phyloP scores from a whole-genome alignment of 768 basidiomycete species.

The Mycena galopus region DNA sequence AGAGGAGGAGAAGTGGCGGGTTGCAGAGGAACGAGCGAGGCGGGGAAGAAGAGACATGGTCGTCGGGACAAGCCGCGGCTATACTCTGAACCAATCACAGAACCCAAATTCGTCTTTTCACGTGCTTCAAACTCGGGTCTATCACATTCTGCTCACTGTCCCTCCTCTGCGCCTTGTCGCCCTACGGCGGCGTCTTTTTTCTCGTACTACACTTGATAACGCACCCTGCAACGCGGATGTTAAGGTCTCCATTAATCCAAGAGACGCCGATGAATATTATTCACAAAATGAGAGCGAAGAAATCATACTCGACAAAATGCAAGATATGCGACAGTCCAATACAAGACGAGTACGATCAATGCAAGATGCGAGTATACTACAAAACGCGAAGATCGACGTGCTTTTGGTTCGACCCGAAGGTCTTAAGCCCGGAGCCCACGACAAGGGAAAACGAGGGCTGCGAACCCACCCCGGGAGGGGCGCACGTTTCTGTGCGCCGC shows the following conservation, averaged over 20 bases:
- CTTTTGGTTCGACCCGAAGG: conserved; percentile 3
- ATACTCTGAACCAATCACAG: not conserved
- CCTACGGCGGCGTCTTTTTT: too few species aligned
- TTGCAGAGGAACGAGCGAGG: conserved; percentile 17
- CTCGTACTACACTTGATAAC: too few species aligned
- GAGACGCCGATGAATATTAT: too few species aligned
- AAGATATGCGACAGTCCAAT: too few species aligned
- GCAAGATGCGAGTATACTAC: too few species aligned
- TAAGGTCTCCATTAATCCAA: too few species aligned
- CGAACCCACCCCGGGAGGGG: conserved; percentile 15
- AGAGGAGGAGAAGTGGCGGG: conserved; percentile 35
- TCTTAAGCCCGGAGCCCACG: conserved; percentile 7
- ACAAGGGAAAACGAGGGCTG: conserved; percentile 6
- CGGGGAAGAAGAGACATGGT: conserved; percentile 34
- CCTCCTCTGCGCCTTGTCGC: too few species aligned
- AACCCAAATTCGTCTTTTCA: not conserved
- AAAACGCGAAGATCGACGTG: not conserved
- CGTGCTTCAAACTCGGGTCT: not conserved
- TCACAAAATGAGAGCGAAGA: too few species aligned
- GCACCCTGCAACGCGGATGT: too few species aligned
- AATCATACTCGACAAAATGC: too few species aligned
- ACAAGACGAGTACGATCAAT: too few species aligned
- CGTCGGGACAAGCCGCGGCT: not conserved
- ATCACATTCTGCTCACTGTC: too few species aligned
- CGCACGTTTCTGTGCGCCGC: not conserved